Percentiles rank a stretch among this genome's conserved stretches.
Conservation (phyloP, 768 basidiomycete species). For the Leccinellum albellum region DNA sequence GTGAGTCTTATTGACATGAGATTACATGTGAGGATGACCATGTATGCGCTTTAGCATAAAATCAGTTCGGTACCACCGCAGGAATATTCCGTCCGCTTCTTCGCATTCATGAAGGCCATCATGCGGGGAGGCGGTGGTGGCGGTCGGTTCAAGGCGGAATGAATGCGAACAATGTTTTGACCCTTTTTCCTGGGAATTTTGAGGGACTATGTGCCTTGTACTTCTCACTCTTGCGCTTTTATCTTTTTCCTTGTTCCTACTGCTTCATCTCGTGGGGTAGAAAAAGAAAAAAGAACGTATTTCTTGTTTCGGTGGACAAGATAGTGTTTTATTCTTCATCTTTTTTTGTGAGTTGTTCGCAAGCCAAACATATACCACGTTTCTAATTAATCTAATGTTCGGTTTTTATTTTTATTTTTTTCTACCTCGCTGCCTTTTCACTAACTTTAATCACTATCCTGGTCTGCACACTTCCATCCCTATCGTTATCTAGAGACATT, state of each 20-base stretch:
- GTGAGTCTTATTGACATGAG: slow-evolving; percentile 43
- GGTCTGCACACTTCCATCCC: neutral
- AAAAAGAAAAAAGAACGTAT: neutral
- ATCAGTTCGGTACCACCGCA: slow-evolving; percentile 89
- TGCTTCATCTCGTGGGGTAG: slow-evolving; percentile 13
- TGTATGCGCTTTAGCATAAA: slow-evolving; percentile 59
- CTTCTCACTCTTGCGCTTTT: neutral
- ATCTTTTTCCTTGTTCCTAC: neutral
- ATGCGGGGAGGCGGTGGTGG: slow-evolving; percentile 80
- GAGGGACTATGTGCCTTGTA: slow-evolving; percentile 6
- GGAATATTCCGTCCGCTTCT: slow-evolving; percentile 89
- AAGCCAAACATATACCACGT: slow-evolving; percentile 16
- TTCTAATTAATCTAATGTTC: slow-evolving; percentile 16
- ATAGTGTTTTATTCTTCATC: neutral
- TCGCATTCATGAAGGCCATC: slow-evolving; percentile 77
- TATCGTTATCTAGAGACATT: slow-evolving; percentile 4
- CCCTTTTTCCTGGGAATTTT: slow-evolving; percentile 1
- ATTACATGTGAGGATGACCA: slow-evolving; percentile 1
- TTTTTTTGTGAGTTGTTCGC: slow-evolving; percentile 7
- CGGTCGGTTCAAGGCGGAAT: slow-evolving; percentile 46
- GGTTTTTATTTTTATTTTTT: neutral
- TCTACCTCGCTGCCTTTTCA: neutral
- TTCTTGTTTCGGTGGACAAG: slow-evolving; percentile 6
- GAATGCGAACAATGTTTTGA: slow-evolving; percentile 2
- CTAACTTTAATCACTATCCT: neutral